Evolutionary conservation across 371 early-diverging fungal genomes (phyloP).

Genomic region (Amoeboradix gromovi): DNA sequence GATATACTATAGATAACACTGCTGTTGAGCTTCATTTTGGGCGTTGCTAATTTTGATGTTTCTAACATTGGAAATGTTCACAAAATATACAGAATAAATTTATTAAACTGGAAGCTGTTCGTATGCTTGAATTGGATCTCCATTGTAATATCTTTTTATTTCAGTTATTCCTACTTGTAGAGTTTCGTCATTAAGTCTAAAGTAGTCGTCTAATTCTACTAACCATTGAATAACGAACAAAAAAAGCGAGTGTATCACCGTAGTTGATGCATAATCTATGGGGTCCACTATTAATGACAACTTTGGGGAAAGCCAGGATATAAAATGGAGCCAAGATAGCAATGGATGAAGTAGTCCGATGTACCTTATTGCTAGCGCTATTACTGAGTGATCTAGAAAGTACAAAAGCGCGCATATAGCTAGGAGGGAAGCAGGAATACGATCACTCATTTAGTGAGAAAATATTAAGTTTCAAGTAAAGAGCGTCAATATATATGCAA

Average conservation of each 20-base stretch:
- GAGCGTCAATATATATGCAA: too few relatives aligned
- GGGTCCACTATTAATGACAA: not conserved
- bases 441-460: not conserved
- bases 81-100: not conserved
- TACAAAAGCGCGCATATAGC: not conserved
- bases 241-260: not conserved
- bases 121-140: not conserved
- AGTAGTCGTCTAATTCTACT: not conserved
- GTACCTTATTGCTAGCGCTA: not conserved
- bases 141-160: not conserved
- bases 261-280: not conserved
- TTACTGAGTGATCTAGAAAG: not conserved
- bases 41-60: not conserved
- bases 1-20: too few relatives aligned
- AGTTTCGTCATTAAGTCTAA: not conserved
- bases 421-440: not conserved
- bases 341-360: not conserved
- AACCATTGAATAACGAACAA: not conserved
- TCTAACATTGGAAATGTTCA: not conserved
- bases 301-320: not conserved
- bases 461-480: not conserved
- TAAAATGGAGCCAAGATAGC: not conserved
- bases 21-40: too few relatives aligned
- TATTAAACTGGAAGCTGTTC: not conserved
- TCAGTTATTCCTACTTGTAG: not conserved